Evolutionary conservation across 2,329 filamentous ascomycete genomes (phyloP), one percentile per base, ranked within the genome.

Genomic region (Cytospora leucostoma): DNA sequence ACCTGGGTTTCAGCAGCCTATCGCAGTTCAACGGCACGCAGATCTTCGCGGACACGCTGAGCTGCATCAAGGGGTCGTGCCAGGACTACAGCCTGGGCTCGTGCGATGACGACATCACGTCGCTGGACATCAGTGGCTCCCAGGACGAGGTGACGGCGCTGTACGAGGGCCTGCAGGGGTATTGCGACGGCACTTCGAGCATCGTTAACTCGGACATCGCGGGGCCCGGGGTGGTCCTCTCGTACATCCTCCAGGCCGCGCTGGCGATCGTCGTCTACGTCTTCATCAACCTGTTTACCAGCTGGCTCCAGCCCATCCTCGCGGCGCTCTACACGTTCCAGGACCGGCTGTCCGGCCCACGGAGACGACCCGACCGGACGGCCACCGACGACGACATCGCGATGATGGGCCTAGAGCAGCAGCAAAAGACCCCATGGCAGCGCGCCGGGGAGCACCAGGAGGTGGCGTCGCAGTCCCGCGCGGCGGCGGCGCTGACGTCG

Each of bases 401-500:
- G 12, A n/a, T 38, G 2, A 35, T 6, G 3, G 63, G 40, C 13
- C 3, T 63, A n/a, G n/a, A n/a, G 11, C 32, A 63, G 17, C 35
- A 34, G 19, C 51, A 7, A 7, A 19, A 33, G 19, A 59, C 44
- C 8, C 56, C 59, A 3, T 63, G 56, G 60, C 56, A 60, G 34
- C 60, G 59, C 0, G 63, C 63, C 17, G 60, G 56, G 35, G 63
- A 63, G 37, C 63, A 60, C 38, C 66, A 67, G 58, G 33, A 38
- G 33, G 38, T 47, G 19, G 53, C 68, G n/a, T 50, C 65, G 7
- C 44, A 51, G 11, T 69, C 67, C 1, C 58, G 67, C 7, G 56
- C 66, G 7, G 61, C 57, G 19, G 63, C 63, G 15, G 67, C 68
- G 13, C 50, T 68, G 21, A 67, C 63, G 6, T 64, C 64, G 1